Evolutionary conservation across 768 basidiomycete genomes (phyloP).

Genomic region (Boletus tylopilopsis): DNA sequence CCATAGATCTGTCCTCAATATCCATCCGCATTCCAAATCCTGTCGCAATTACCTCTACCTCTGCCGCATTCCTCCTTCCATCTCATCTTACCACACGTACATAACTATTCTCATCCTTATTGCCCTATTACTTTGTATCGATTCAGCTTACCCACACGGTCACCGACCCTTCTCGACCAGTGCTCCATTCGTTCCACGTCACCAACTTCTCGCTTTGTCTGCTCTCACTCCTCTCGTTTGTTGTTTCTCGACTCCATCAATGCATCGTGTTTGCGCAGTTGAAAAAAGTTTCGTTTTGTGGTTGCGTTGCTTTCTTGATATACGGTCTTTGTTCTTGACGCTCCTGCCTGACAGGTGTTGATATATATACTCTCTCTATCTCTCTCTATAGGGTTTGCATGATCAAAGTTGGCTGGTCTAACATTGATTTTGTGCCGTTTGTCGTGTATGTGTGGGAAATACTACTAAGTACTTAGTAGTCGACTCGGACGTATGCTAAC

Average conservation of each 20-base stretch:
- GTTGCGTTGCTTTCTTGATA: constrained; percentile 15
- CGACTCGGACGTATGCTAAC: no score
- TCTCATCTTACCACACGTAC: constrained; percentile 14
- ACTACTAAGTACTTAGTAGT: no score
- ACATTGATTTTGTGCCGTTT: constrained; percentile 1
- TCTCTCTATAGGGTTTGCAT: constrained; percentile 5
- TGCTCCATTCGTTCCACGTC: constrained; percentile 18
- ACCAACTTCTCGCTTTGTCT: constrained; percentile 16
- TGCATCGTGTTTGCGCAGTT: constrained; percentile 1
- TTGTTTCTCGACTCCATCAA: constrained; percentile 13
- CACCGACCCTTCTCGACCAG: constrained; percentile 8
- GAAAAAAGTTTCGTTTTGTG: constrained; percentile 22
- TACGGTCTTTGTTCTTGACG: constrained; percentile 14
- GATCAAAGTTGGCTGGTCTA: constrained; percentile 19
- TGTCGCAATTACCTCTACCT: constrained; percentile 13
- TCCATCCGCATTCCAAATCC: constrained; percentile 16
- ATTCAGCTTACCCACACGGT: constrained; percentile 16
- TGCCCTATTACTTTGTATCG: constrained; percentile 25
- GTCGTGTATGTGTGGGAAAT: constrained; percentile 1
- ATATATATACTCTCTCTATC: constrained; percentile 1
- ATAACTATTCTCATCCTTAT: constrained; percentile 28
- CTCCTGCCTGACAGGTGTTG: constrained; percentile 10
- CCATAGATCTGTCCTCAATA: constrained; percentile 20
- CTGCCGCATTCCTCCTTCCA: not conserved
- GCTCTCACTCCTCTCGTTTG: constrained; percentile 11